These are phyloP conservation scores for Lenzites betulinus DNA, from an alignment of 768 basidiomycete species.

Conservation along the genomic window DNA sequence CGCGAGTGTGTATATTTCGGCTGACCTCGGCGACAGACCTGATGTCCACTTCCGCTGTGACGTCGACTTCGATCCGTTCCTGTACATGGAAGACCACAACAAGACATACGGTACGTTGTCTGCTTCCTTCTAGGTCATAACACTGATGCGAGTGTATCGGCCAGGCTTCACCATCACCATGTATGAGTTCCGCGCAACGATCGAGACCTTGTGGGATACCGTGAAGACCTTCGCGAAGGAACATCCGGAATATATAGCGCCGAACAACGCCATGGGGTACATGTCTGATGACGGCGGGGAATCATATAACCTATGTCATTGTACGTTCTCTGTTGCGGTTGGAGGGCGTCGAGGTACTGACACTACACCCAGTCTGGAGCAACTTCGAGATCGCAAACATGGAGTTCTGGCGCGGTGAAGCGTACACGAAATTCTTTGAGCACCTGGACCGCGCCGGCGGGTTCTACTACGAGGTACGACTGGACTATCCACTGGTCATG, in stretches of 20 bases:
- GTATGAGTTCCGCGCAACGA: slow-evolving; percentile 64
- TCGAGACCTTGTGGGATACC: slow-evolving; percentile 63
- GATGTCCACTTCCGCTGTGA: slow-evolving; percentile 79
- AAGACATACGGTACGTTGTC: slow-evolving; percentile 60
- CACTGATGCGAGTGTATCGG: too few species aligned
- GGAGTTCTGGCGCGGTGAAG: slow-evolving; percentile 85
- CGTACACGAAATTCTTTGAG: slow-evolving; percentile 83
- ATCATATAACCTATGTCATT: slow-evolving; percentile 66
- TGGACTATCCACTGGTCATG: neutral
- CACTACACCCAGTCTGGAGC: slow-evolving; percentile 49
- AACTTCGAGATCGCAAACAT: slow-evolving; percentile 85
- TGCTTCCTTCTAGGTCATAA: slow-evolving; percentile 41
- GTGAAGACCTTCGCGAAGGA: slow-evolving; percentile 58
- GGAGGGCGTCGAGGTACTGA: neutral
- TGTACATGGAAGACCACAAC: slow-evolving; percentile 67
- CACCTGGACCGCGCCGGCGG: slow-evolving; percentile 81
- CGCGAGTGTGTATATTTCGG: neutral
- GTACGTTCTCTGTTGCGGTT: slow-evolving; percentile 36
- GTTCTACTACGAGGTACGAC: slow-evolving; percentile 82
- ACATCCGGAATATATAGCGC: slow-evolving; percentile 56
- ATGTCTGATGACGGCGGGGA: slow-evolving; percentile 67
- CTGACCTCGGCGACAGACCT: slow-evolving; percentile 43
- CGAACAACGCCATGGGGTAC: slow-evolving; percentile 63
- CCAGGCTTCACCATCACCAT: slow-evolving; percentile 64
- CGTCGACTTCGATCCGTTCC: slow-evolving; percentile 64